These are phyloP conservation scores for Stylosanthes scabra DNA, from an alignment of 331 rosid species.

Conservation along the genomic window DNA sequence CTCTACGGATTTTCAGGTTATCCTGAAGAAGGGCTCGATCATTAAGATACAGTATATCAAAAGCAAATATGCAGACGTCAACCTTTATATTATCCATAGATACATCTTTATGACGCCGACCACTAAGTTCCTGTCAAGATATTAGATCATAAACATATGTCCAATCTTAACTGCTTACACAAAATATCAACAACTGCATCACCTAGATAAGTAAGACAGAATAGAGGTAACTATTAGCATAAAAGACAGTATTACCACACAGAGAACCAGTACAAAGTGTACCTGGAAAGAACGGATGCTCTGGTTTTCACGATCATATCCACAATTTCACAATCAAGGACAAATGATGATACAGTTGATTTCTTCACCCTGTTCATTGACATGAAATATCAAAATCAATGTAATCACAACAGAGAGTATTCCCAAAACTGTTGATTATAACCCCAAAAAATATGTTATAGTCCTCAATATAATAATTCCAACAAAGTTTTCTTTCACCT, in stretches of 20 bases:
- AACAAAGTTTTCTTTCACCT: constrained; percentile 55
- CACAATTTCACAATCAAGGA: constrained; percentile 96
- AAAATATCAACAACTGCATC: constrained; percentile 22
- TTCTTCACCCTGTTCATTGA: constrained; percentile 78
- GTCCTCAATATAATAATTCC: constrained; percentile 27
- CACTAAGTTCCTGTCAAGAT: constrained; percentile 74
- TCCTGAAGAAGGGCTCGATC: constrained; percentile 83
- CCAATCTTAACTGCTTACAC: constrained; percentile 2
- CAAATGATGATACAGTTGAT: constrained; percentile 72
- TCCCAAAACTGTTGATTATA: constrained; percentile 1
- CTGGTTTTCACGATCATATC: constrained; percentile 69
- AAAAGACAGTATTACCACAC: constrained; percentile 10
- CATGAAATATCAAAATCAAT: constrained; percentile 46
- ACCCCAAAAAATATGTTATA: constrained; percentile 22
- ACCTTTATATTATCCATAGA: constrained; percentile 69
- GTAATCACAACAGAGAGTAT: background rate
- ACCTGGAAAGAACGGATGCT: constrained; percentile 92
- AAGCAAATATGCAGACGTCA: constrained; percentile 84
- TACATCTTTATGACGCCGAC: constrained; percentile 90
- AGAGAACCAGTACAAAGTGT: constrained; percentile 20
- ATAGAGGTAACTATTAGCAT: background rate
- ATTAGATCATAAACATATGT: constrained; percentile 29
- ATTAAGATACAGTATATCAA: constrained; percentile 82
- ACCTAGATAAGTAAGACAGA: constrained; percentile 13
- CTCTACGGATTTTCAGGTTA: constrained; percentile 78